These are phyloP conservation scores for Quambalaria eucalypti DNA, from an alignment of 1,284 basidiomycete species.

Conservation along the genomic window DNA sequence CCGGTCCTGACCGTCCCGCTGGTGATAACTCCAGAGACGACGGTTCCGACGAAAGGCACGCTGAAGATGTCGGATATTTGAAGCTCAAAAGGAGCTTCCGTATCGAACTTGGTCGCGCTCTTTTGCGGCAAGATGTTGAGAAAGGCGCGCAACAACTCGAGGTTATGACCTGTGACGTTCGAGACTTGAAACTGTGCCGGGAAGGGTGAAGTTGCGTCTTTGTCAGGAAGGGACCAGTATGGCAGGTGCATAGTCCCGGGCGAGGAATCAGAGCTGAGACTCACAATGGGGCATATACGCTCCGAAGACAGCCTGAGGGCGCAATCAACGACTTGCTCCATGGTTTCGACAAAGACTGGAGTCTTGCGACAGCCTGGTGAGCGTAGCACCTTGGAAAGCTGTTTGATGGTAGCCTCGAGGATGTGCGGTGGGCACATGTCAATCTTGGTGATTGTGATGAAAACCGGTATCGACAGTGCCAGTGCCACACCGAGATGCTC, in stretches of 20 bases:
- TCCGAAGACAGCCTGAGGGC: conserved; percentile 34
- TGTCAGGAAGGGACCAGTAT: too few species aligned
- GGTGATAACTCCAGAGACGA: conserved; percentile 79
- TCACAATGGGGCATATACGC: conserved; percentile 67
- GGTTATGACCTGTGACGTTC: conserved; percentile 85
- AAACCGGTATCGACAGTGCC: conserved; percentile 83
- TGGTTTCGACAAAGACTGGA: conserved; percentile 31
- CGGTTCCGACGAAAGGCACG: conserved; percentile 88
- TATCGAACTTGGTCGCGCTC: conserved; percentile 44
- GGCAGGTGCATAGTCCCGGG: neutral
- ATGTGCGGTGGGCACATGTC: conserved; percentile 96
- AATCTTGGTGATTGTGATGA: conserved; percentile 93
- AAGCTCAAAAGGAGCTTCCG: conserved; percentile 71
- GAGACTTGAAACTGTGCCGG: conserved; percentile 64
- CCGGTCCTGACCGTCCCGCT: conserved; percentile 35
- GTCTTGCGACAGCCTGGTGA: conserved; percentile 70
- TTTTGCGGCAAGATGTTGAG: conserved; percentile 45
- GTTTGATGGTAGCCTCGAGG: conserved; percentile 77
- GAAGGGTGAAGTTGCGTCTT: too few species aligned
- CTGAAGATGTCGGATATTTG: conserved; percentile 47
- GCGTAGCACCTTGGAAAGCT: conserved; percentile 83
- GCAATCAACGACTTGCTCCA: conserved; percentile 27
- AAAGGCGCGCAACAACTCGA: conserved; percentile 56
- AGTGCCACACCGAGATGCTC: conserved; percentile 83
- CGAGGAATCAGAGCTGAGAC: too few species aligned